Evolutionary conservation across 768 basidiomycete species (phyloP).

Genomic region (Neoboletus brunneissimus): DNA sequence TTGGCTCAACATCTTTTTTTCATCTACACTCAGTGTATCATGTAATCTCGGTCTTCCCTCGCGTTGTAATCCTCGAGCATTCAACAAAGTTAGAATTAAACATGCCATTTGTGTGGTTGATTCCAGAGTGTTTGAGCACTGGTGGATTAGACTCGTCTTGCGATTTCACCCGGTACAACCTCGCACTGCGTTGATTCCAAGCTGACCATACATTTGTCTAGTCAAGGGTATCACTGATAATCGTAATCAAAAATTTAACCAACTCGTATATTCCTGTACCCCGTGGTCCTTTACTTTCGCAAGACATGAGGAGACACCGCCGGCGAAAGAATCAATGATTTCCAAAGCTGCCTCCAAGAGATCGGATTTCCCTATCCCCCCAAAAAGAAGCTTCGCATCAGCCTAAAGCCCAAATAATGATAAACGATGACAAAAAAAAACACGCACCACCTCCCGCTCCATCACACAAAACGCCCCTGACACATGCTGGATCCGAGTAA

Average conservation of each 20-base stretch:
- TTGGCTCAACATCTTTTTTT: constrained; percentile 29
- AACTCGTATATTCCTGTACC: background rate
- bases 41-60: constrained; percentile 20
- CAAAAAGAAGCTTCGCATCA: background rate
- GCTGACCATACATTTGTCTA: background rate
- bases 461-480: constrained; percentile 68
- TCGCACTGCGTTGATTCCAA: background rate
- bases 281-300: constrained; percentile 7
- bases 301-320: constrained; percentile 59
- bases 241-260: background rate
- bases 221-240: background rate
- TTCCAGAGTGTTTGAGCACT: background rate
- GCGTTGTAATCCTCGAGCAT: constrained; percentile 18
- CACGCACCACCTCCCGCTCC: constrained; percentile 64
- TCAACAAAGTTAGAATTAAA: background rate
- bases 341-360: constrained; percentile 78
- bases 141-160: background rate
- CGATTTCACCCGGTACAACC: background rate
- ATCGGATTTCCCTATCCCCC: constrained; percentile 64
- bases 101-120: background rate
- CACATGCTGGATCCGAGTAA: constrained; percentile 44
- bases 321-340: constrained; percentile 50
- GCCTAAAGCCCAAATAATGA: background rate
- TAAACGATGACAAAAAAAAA: background rate
- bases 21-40: constrained; percentile 27